phyloP scores from a whole-genome alignment of 2,329 filamentous ascomycete genomes.

The Scorias spongiosa region DNA sequence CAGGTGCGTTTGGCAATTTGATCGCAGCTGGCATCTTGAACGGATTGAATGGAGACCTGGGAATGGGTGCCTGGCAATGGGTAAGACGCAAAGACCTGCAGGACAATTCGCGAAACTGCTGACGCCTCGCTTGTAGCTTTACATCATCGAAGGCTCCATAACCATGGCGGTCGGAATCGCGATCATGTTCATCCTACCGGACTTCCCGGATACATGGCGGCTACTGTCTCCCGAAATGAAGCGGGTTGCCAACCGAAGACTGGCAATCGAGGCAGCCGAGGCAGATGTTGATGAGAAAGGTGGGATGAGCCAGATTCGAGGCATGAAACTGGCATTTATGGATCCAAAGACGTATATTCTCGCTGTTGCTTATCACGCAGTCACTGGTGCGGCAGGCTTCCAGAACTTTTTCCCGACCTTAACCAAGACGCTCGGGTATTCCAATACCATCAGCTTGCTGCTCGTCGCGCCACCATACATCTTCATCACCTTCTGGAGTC shows the following conservation, averaged over 20 bases:
- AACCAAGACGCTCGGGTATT: slow-evolving; percentile 30
- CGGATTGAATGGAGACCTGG: slow-evolving; percentile 45
- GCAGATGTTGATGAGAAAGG: slow-evolving; percentile 34
- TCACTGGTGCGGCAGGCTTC: slow-evolving; percentile 36
- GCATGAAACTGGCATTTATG: slow-evolving; percentile 35
- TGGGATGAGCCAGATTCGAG: slow-evolving; percentile 32
- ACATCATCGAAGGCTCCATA: slow-evolving; percentile 54
- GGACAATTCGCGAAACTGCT: too few species aligned
- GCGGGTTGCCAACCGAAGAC: slow-evolving; percentile 30
- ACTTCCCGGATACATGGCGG: slow-evolving; percentile 31
- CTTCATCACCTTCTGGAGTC: slow-evolving; percentile 31
- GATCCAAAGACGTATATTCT: slow-evolving; percentile 37
- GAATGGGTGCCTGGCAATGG: slow-evolving; percentile 42
- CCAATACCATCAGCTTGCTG: slow-evolving; percentile 32
- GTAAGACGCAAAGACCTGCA: neutral
- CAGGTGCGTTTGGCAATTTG: slow-evolving; percentile 55
- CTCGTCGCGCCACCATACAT: slow-evolving; percentile 39
- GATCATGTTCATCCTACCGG: slow-evolving; percentile 14
- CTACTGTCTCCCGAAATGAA: slow-evolving; percentile 30
- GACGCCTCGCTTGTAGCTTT: slow-evolving; percentile 27
- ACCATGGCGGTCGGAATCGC: slow-evolving; percentile 36
- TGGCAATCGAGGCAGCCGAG: slow-evolving; percentile 36
- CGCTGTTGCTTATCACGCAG: slow-evolving; percentile 33
- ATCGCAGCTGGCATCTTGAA: slow-evolving; percentile 45
- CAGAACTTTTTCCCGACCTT: slow-evolving; percentile 43